These are phyloP conservation scores for Backusella liffmaniae DNA, from an alignment of 192 early-diverging fungal species.

Conservation along the genomic window DNA sequence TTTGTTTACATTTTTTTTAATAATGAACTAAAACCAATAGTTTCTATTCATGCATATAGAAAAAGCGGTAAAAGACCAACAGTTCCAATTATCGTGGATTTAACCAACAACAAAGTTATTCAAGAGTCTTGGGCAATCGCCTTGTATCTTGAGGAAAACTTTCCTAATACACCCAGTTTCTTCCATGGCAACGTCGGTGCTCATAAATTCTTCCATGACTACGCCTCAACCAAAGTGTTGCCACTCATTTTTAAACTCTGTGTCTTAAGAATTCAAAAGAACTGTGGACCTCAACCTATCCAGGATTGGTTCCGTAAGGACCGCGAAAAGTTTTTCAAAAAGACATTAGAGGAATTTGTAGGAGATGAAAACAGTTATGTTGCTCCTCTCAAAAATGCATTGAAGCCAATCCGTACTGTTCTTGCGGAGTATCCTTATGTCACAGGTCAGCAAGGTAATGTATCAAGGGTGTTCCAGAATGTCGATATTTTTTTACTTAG, in stretches of 20 bases:
- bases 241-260: slow-evolving; percentile 30
- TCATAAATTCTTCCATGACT: slow-evolving; percentile 44
- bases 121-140: slow-evolving; percentile 57
- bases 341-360: slow-evolving; percentile 30
- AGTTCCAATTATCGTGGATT: slow-evolving; percentile 39
- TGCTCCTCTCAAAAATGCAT: slow-evolving; percentile 22
- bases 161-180: slow-evolving; percentile 47
- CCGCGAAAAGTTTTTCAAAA: slow-evolving; percentile 38
- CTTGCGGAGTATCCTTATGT: slow-evolving; percentile 31
- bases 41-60: background rate
- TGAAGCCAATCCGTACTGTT: slow-evolving; percentile 25
- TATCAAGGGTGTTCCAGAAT: background rate
- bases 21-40: background rate
- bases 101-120: slow-evolving; percentile 27
- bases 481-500: background rate
- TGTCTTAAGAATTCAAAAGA: slow-evolving; percentile 30
- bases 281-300: slow-evolving; percentile 17
- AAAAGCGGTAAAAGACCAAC: slow-evolving; percentile 30
- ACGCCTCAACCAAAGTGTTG: slow-evolving; percentile 30
- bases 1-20: background rate
- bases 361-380: slow-evolving; percentile 26
- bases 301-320: slow-evolving; percentile 38
- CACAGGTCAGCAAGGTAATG: slow-evolving; percentile 41
- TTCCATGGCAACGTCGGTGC: slow-evolving; percentile 38
- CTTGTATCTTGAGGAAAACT: slow-evolving; percentile 55